Percentiles rank a stretch among this genome's conserved stretches.
phyloP scores from a whole-genome alignment of 129 eudicot species.

The Chrysanthemum seticuspe region DNA sequence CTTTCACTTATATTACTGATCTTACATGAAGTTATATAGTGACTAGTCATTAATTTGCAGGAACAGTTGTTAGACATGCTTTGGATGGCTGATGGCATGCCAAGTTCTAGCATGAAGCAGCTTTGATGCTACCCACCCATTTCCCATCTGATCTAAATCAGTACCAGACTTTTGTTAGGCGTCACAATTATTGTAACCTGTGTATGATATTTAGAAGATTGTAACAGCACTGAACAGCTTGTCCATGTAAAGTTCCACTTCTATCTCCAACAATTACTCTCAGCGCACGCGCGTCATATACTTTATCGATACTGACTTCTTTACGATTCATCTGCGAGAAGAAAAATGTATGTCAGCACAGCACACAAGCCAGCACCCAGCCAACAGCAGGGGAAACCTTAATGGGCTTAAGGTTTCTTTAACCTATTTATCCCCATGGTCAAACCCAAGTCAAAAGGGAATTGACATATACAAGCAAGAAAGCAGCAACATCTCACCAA shows the following conservation, averaged over 20 bases:
- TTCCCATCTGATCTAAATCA: conserved; percentile 5
- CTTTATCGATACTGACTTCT: conserved; percentile 68
- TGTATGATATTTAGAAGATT: conserved; percentile 78
- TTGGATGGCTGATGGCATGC: background rate
- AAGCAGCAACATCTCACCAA: no score
- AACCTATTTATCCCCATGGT: no score
- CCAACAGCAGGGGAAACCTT: conserved; percentile 16
- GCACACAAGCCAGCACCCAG: conserved; percentile 18
- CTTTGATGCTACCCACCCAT: background rate
- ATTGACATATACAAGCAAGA: no score
- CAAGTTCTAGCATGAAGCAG: conserved; percentile 3
- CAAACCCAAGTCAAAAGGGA: no score
- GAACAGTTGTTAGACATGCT: conserved; percentile 3
- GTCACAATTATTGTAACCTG: conserved; percentile 45
- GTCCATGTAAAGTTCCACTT: conserved; percentile 89
- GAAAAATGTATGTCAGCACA: conserved; percentile 18
- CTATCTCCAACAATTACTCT: conserved; percentile 93
- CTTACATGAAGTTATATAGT: background rate
- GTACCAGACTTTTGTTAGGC: background rate
- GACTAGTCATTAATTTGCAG: background rate
- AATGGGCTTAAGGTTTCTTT: conserved; percentile 6
- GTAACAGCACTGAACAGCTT: conserved; percentile 88
- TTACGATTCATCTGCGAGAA: conserved; percentile 78
- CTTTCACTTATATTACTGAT: conserved; percentile 2
- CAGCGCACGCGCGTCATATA: conserved; percentile 94